These are phyloP conservation scores for Bacidia rubella DNA, from an alignment of 495 filamentous ascomycete genomes.

Conservation along the genomic window DNA sequence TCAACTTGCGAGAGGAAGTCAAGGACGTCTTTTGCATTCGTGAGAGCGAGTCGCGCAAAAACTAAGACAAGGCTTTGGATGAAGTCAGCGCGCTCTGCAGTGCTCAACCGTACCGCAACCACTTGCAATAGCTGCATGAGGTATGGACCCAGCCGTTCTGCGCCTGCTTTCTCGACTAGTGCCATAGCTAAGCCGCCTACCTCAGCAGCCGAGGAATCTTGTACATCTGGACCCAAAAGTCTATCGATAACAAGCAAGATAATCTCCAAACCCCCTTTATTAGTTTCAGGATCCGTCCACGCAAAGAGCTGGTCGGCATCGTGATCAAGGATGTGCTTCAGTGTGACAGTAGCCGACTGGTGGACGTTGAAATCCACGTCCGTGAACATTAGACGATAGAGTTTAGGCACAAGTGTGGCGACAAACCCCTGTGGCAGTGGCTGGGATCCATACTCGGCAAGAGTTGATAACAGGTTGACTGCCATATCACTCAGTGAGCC, in stretches of 20 bases:
- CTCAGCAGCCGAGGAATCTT: slow-evolving; percentile 87
- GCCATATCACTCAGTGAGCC: slow-evolving; percentile 73
- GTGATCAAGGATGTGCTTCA: slow-evolving; percentile 76
- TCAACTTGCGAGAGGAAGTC: slow-evolving; percentile 78
- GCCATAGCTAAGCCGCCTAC: slow-evolving; percentile 90
- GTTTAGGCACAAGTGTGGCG: slow-evolving; percentile 69
- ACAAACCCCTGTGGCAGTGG: slow-evolving; percentile 83
- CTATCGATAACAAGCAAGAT: slow-evolving; percentile 85
- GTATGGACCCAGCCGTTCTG: slow-evolving; percentile 78
- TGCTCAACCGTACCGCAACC: slow-evolving; percentile 73
- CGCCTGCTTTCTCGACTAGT: slow-evolving; percentile 84
- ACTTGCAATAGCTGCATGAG: slow-evolving; percentile 79
- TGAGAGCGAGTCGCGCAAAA: slow-evolving; percentile 77
- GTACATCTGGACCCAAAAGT: slow-evolving; percentile 65
- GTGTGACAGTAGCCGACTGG: slow-evolving; percentile 68
- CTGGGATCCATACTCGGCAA: slow-evolving; percentile 66
- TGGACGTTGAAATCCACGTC: slow-evolving; percentile 63
- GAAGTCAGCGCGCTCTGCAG: slow-evolving; percentile 67
- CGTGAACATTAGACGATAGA: slow-evolving; percentile 67
- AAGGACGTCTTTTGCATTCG: slow-evolving; percentile 76
- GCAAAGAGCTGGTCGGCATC: slow-evolving; percentile 75
- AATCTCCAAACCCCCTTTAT: slow-evolving; percentile 75
- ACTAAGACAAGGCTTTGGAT: slow-evolving; percentile 90
- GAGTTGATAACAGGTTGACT: slow-evolving; percentile 64
- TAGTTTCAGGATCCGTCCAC: slow-evolving; percentile 58